These are phyloP conservation scores for Xylariaceae sp. DNA, from an alignment of 2,329 filamentous ascomycete genomes.

Conservation along the genomic window DNA sequence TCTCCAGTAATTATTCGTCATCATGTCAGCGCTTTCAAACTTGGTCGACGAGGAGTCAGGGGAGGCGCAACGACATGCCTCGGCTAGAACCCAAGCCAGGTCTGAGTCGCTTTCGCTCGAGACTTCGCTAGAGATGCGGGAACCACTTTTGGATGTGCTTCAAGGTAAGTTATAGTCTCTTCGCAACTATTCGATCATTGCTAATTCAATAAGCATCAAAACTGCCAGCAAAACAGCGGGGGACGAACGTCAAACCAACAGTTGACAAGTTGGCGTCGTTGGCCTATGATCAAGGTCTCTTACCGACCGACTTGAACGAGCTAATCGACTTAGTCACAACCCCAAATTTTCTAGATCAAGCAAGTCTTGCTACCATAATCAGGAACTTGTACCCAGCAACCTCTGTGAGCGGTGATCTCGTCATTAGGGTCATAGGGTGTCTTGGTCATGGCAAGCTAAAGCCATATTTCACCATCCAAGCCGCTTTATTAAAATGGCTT, in stretches of 20 bases:
- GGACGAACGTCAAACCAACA: slow-evolving; percentile 65
- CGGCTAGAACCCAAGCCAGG: background rate
- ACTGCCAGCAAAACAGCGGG: slow-evolving; percentile 70
- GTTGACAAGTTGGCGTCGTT: slow-evolving; percentile 68
- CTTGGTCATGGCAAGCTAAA: slow-evolving; percentile 82
- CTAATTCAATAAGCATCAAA: slow-evolving; percentile 56
- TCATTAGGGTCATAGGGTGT: slow-evolving; percentile 72
- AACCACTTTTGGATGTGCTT: slow-evolving; percentile 32
- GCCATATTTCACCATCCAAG: slow-evolving; percentile 74
- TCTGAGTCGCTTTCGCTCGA: slow-evolving; percentile 1
- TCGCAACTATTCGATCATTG: background rate
- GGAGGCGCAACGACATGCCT: slow-evolving; percentile 2
- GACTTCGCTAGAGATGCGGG: slow-evolving; percentile 24
- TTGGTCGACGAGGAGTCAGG: background rate
- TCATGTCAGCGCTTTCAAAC: slow-evolving; percentile 16
- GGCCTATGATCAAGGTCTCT: slow-evolving; percentile 73
- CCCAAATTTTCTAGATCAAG: slow-evolving; percentile 76
- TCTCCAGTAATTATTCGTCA: background rate
- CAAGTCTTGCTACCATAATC: slow-evolving; percentile 70
- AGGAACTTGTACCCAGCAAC: slow-evolving; percentile 79
- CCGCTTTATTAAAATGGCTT: slow-evolving; percentile 77
- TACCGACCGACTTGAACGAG: slow-evolving; percentile 63
- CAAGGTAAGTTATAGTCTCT: slow-evolving; percentile 30
- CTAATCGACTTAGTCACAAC: slow-evolving; percentile 72
- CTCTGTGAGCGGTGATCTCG: slow-evolving; percentile 63